Conservation (phyloP, 1,284 basidiomycete species). For the Ustilago curta region DNA sequence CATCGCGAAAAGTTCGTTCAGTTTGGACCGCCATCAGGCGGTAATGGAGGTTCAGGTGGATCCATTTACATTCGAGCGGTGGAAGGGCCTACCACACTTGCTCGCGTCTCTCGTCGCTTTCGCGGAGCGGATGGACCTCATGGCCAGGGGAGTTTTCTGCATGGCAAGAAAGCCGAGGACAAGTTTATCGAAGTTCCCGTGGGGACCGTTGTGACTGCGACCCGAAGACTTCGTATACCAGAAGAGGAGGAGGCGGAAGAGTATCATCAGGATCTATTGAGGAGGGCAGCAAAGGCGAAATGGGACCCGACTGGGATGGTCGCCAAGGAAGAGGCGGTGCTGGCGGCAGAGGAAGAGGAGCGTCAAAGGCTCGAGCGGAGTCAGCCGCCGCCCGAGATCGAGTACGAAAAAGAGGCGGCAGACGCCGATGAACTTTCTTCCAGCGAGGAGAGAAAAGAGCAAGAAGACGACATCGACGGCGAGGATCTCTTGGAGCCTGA, state of each 20-base stretch:
- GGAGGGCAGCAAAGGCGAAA: constrained; percentile 36
- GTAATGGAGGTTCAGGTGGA: constrained; percentile 65
- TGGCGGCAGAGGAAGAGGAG: constrained; percentile 34
- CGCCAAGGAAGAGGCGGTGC: constrained; percentile 41
- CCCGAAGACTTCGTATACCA: constrained; percentile 32
- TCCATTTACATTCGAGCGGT: constrained; percentile 61
- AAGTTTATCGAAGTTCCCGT: constrained; percentile 64
- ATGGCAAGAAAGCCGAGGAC: constrained; percentile 57
- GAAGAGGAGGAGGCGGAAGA: constrained; percentile 50
- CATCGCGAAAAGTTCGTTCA: constrained; percentile 67
- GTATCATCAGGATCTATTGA: constrained; percentile 54
- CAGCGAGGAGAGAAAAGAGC: constrained; percentile 6
- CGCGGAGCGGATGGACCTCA: constrained; percentile 60
- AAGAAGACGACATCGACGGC: constrained; percentile 34
- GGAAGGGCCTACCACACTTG: constrained; percentile 55
- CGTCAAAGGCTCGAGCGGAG: constrained; percentile 12
- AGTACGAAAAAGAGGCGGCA: constrained; percentile 4
- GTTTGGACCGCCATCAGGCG: constrained; percentile 67
- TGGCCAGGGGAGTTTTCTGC: constrained; percentile 63
- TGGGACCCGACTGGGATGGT: constrained; percentile 47
- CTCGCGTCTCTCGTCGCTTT: constrained; percentile 54
- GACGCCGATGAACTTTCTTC: not conserved
- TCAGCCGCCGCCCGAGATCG: constrained; percentile 25
- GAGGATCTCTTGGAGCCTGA: constrained; percentile 47
- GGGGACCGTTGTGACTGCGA: constrained; percentile 65